Evolutionary conservation across 108 stramenopile genomes (phyloP).

Genomic region (Aureococcus anophagefferens): DNA sequence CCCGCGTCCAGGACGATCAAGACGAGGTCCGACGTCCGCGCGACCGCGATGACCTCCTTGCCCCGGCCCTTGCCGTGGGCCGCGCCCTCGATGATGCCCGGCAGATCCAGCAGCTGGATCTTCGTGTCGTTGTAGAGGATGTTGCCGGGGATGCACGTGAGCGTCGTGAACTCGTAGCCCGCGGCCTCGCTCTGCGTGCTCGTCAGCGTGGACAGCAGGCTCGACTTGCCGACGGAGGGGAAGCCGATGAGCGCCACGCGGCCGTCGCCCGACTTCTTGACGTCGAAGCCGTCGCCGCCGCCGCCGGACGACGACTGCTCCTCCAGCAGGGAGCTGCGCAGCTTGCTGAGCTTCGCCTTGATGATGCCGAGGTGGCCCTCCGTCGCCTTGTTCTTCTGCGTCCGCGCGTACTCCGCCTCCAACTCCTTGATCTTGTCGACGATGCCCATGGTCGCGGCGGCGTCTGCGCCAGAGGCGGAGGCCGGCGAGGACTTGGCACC

Average conservation of each 20-base stretch:
- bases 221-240: constrained; percentile 86
- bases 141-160: constrained; percentile 96
- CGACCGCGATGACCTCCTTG: constrained; percentile 95
- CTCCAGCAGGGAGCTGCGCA: constrained; percentile 83
- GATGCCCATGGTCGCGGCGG: constrained; percentile 40
- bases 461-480: too few species aligned
- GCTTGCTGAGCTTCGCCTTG: constrained; percentile 92
- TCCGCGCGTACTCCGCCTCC: constrained; percentile 92
- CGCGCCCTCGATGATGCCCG: constrained; percentile 99
- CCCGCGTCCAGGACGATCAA: constrained; percentile 96
- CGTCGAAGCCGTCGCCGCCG: constrained; percentile 77
- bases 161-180: constrained; percentile 89
- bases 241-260: constrained; percentile 95
- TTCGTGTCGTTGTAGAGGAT: constrained; percentile 77
- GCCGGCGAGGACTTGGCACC: too few species aligned
- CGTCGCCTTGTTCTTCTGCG: constrained; percentile 61
- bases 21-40: constrained; percentile 85
- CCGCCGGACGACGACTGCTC: constrained; percentile 52
- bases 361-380: constrained; percentile 76
- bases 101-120: constrained; percentile 95
- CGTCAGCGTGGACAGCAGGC: constrained; percentile 75
- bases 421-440: constrained; percentile 84
- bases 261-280: constrained; percentile 86
- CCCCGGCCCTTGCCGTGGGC: constrained; percentile 95
- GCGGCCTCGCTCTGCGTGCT: constrained; percentile 85